These are phyloP conservation scores for Calonectria fujianensis DNA, from an alignment of 2,329 filamentous ascomycete species.

Conservation along the genomic window DNA sequence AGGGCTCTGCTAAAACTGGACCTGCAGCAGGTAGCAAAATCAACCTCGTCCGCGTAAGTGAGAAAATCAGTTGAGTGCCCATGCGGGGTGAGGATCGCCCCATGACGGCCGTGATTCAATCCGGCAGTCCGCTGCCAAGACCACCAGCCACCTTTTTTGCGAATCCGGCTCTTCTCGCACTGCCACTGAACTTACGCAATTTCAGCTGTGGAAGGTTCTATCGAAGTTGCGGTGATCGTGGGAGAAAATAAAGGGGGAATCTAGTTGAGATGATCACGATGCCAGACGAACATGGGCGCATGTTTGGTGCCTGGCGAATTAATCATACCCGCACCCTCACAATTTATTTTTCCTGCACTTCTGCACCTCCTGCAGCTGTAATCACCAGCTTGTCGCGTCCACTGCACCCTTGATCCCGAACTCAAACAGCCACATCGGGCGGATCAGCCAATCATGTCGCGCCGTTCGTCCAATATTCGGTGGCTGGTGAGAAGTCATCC, in stretches of 20 bases:
- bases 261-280: slow-evolving; percentile 18
- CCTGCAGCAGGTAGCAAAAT: not conserved
- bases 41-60: slow-evolving; percentile 11
- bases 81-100: slow-evolving; percentile 23
- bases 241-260: not conserved
- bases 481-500: slow-evolving; percentile 41
- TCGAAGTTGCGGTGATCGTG: slow-evolving; percentile 1
- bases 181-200: slow-evolving; percentile 40
- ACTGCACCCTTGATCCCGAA: slow-evolving; percentile 14
- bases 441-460: slow-evolving; percentile 30
- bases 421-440: slow-evolving; percentile 17
- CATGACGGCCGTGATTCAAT: slow-evolving; percentile 14
- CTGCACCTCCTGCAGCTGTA: slow-evolving; percentile 8
- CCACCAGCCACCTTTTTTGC: slow-evolving; percentile 41
- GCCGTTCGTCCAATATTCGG: slow-evolving; percentile 10
- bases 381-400: slow-evolving; percentile 19
- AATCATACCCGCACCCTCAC: slow-evolving; percentile 3
- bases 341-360: slow-evolving; percentile 18
- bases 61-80: slow-evolving; percentile 19
- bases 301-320: not conserved
- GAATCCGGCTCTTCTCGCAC: slow-evolving; percentile 31
- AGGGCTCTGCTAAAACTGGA: slow-evolving; percentile 16
- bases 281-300: not conserved
- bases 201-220: slow-evolving; percentile 17
- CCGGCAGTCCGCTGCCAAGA: slow-evolving; percentile 6